Base-by-base conservation (phyloP, 768 basidiomycete species). In the Pulveroboletus sp. region DNA sequence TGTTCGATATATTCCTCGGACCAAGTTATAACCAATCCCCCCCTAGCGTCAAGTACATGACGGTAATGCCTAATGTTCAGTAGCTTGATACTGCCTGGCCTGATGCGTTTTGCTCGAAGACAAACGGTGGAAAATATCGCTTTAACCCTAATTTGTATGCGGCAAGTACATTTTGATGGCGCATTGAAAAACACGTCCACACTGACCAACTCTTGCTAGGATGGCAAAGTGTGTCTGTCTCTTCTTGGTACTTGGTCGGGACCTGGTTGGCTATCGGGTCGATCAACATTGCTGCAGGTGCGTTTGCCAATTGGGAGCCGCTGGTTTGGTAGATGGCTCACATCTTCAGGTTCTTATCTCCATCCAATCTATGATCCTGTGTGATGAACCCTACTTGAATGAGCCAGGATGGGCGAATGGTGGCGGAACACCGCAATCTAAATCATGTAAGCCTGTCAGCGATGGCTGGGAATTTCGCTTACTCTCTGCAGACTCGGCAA, bases 61-160 rank as follows among this genome's bases (percentile, higher is more conserved):
- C 77, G 54, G 78, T 78, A 62, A 62, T 40, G 14, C 31, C 13
- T 15, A 30, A 3, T 35, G 24, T 48, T 27, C 28, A 42, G 26
- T 37, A 37, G n/a, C 28, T 36, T 4, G 46, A 47, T 40, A n/a
- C 6, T 39, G n/a, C 28, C 39, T 68, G 49, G 66, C 43, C 0
- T 30, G 35, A 3, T 13, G 6, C 8, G 13, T 40, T 47, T 41
- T 36, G 4, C 10, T 41, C 27, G 0, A 51, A 91, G 86, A 93
- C 92, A 1, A 85, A 89, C 54, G 89, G 87, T 7, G 91, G 91
- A 30, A 90, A 85, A 69, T 93, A 73, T 68, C 81, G 94, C 39
- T 93, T 95, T 71, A 96, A 96, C 58, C 94, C 94, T 3, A 97
- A 96, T 67, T 74, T 96, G 30, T 97, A 93, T 66, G 92, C 91